phyloP scores from a whole-genome alignment of 345 rosid genomes.

The Salix koriyanagi region DNA sequence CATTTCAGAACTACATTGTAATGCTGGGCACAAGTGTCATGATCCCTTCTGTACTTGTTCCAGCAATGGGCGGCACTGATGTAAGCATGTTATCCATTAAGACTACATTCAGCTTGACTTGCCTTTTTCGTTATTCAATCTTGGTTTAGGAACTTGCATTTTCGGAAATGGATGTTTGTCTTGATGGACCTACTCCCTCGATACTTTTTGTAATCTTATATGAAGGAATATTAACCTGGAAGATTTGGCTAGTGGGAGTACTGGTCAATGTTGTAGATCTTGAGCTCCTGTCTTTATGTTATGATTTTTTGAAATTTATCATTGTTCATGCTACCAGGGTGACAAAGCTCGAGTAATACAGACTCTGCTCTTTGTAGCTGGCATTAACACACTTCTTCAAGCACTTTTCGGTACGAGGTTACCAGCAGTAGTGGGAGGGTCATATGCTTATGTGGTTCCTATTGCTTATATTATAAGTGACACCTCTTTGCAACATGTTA shows the following conservation, averaged over 20 bases:
- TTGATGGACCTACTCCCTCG: too few species aligned
- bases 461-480: constrained; percentile 31
- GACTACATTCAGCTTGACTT: not conserved
- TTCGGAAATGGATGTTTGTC: too few species aligned
- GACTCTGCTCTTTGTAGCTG: constrained; percentile 32
- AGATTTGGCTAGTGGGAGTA: constrained; percentile 9
- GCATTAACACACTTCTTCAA: constrained; percentile 33
- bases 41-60: constrained; percentile 30
- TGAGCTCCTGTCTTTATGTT: not conserved
- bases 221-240: constrained; percentile 19
- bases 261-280: too few species aligned
- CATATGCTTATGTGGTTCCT: constrained; percentile 30
- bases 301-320: not conserved
- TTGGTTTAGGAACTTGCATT: not conserved
- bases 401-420: constrained; percentile 34
- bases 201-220: not conserved
- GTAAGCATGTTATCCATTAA: constrained; percentile 12
- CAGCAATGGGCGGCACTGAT: constrained; percentile 33
- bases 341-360: constrained; percentile 32
- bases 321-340: constrained; percentile 16
- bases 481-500: constrained; percentile 26
- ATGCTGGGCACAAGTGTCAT: constrained; percentile 34
- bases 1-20: constrained; percentile 32
- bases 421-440: constrained; percentile 33
- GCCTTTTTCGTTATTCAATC: not conserved